A percentile compares a stretch with the other conserved stretches of the same genome.
These are phyloP conservation scores for Nissolia schottii DNA, from an alignment of 306 rosid genomes.

Conservation along the genomic window DNA sequence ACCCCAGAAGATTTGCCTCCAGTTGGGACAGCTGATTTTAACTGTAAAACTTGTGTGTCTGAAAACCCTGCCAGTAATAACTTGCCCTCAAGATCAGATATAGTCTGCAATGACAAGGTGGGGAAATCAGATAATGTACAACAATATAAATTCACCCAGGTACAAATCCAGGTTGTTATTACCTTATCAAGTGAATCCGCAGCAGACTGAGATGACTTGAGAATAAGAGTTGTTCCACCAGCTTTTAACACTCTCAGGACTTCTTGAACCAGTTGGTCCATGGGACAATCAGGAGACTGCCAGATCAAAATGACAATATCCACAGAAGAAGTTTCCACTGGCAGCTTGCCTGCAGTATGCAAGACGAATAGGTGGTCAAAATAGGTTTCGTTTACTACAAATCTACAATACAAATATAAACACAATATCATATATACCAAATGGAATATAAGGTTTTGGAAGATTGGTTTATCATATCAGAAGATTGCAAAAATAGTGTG, in stretches of 20 bases:
- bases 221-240: conserved; percentile 55
- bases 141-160: background rate
- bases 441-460: background rate
- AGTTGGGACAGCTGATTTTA: conserved; percentile 19
- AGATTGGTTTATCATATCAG: background rate
- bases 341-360: conserved; percentile 54
- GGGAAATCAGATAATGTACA: conserved; percentile 18
- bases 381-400: background rate
- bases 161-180: conserved; percentile 17
- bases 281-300: conserved; percentile 52
- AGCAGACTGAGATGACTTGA: conserved; percentile 42
- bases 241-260: conserved; percentile 64
- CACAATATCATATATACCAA: background rate
- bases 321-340: conserved; percentile 61
- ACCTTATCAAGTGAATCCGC: conserved; percentile 49
- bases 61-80: conserved; percentile 74
- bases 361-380: background rate
- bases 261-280: conserved; percentile 58
- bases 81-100: conserved; percentile 52
- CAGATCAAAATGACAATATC: conserved; percentile 50
- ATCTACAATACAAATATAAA: background rate
- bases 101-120: conserved; percentile 36
- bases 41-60: conserved; percentile 51
- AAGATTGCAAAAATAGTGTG: background rate
- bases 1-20: conserved; percentile 41